A percentile compares a stretch with the other conserved stretches of the same genome.
phyloP scores from a whole-genome alignment of 2,329 filamentous ascomycete genomes.

The Dothiorella sarmentorum region DNA sequence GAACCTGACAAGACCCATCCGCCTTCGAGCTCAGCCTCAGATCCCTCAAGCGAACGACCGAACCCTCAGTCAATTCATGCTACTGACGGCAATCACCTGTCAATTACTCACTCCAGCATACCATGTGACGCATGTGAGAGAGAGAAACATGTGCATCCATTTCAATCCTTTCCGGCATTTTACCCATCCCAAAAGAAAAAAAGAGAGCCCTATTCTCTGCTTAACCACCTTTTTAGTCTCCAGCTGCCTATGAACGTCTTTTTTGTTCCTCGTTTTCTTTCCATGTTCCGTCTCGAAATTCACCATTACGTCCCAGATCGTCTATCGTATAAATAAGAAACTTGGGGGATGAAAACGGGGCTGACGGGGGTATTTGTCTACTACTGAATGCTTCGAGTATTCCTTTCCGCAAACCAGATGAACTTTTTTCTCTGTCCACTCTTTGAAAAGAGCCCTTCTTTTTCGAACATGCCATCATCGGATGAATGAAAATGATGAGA shows the following conservation, averaged over 20 bases:
- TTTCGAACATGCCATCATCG: background rate
- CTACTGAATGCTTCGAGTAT: constrained; percentile 8
- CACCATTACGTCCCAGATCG: background rate
- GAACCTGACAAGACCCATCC: background rate
- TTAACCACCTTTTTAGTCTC: background rate
- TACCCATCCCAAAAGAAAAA: background rate
- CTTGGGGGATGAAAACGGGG: background rate
- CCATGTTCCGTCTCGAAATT: background rate
- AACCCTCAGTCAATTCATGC: too few species aligned
- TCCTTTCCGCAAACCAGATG: background rate
- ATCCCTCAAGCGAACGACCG: too few species aligned
- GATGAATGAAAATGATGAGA: background rate
- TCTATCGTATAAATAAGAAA: background rate
- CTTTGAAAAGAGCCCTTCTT: background rate
- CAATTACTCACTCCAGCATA: too few species aligned
- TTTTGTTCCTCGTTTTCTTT: background rate
- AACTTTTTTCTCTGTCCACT: background rate
- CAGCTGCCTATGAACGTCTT: background rate
- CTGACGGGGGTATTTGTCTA: constrained; percentile 1
- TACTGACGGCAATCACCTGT: too few species aligned
- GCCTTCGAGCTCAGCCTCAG: background rate
- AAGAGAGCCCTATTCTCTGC: background rate
- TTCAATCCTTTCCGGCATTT: background rate
- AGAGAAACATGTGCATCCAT: background rate
- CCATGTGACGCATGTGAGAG: background rate